Evolutionary conservation across 768 basidiomycete genomes (phyloP).

Genomic region (Mycena filopes): DNA sequence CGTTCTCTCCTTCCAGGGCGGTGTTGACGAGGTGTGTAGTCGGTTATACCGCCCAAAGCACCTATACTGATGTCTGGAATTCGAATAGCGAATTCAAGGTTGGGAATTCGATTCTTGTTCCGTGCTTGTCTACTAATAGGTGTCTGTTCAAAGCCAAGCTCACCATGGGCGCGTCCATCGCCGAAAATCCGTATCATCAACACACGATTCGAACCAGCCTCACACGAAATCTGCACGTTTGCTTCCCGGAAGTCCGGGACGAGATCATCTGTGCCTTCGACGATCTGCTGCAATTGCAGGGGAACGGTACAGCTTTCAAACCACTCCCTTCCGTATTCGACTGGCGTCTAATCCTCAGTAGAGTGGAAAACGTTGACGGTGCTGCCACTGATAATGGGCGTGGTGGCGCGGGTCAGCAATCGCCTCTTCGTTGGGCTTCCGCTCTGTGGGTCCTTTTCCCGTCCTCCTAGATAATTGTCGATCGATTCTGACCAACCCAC

Average conservation of each 20-base stretch:
- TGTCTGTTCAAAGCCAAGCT: not conserved
- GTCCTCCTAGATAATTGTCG: not conserved
- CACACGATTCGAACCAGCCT: slow-evolving; percentile 5
- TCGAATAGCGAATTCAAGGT: not conserved
- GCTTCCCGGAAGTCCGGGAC: slow-evolving; percentile 22
- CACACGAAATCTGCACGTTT: slow-evolving; percentile 13
- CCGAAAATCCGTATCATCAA: slow-evolving; percentile 5
- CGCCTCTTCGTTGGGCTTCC: slow-evolving; percentile 62
- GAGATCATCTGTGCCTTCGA: slow-evolving; percentile 23
- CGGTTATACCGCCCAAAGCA: not conserved
- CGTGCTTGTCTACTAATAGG: no score
- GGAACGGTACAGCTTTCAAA: not conserved
- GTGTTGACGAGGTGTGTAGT: slow-evolving; percentile 4
- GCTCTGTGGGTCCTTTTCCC: slow-evolving; percentile 46
- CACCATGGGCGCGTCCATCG: slow-evolving; percentile 1
- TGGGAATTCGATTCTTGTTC: not conserved
- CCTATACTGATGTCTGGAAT: not conserved
- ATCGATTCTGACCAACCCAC: not conserved
- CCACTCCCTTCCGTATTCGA: no score
- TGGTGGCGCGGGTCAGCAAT: slow-evolving; percentile 55
- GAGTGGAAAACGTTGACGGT: slow-evolving; percentile 53
- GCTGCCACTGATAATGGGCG: slow-evolving; percentile 38
- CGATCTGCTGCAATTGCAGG: not conserved
- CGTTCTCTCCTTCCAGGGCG: not conserved
- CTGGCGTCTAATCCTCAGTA: slow-evolving; percentile 30